Conservation (phyloP, 2,329 filamentous ascomycete genomes). For the Ophiosphaerella narmari region DNA sequence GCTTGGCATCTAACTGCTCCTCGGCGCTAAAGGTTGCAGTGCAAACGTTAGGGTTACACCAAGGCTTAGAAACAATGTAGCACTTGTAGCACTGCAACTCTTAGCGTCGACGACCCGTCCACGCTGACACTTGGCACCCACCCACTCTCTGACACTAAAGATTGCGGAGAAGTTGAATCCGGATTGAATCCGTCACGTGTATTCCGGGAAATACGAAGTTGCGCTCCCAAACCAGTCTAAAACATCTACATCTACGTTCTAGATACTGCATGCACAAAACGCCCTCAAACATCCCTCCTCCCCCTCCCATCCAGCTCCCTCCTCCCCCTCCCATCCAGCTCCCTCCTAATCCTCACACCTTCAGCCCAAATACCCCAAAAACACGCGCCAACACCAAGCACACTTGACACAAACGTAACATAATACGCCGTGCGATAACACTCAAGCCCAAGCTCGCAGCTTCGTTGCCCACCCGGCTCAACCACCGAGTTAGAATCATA, state of each 20-base stretch:
- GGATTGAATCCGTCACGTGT: too few species aligned
- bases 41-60: too few species aligned
- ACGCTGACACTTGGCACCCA: too few species aligned
- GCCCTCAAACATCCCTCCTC: slow-evolving; percentile 34
- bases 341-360: slow-evolving; percentile 41
- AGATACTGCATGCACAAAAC: neutral
- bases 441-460: slow-evolving; percentile 75
- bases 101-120: too few species aligned
- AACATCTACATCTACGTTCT: neutral
- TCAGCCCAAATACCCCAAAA: slow-evolving; percentile 72
- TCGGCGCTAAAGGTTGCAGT: too few species aligned
- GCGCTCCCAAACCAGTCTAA: too few species aligned
- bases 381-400: slow-evolving; percentile 70
- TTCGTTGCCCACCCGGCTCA: slow-evolving; percentile 69
- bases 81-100: too few species aligned
- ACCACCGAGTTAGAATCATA: slow-evolving; percentile 80
- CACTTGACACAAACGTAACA: slow-evolving; percentile 74
- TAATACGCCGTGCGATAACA: slow-evolving; percentile 85
- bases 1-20: too few species aligned
- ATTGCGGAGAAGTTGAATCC: too few species aligned
- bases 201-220: too few species aligned
- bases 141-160: too few species aligned
- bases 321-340: slow-evolving; percentile 39
- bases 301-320: slow-evolving; percentile 39
- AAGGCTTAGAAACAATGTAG: too few species aligned